These are phyloP conservation scores for Erysimum pusillum DNA, from an alignment of 441 rosid species.

Conservation along the genomic window DNA sequence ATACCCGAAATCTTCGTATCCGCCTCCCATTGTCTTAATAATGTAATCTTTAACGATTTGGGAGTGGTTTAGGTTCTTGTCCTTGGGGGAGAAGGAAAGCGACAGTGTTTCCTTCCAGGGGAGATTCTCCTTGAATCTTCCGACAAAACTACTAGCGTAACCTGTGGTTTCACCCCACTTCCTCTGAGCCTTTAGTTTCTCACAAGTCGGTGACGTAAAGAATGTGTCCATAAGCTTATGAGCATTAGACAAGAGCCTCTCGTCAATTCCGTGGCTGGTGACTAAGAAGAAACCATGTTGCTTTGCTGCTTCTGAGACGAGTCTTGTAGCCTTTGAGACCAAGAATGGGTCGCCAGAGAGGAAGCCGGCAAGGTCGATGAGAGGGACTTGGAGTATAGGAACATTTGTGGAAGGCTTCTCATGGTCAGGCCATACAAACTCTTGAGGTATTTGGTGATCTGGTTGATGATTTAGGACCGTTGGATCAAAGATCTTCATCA, in stretches of 20 bases:
- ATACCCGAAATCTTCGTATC: too few relatives aligned
- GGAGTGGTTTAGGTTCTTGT: not conserved
- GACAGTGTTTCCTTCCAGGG: constrained; percentile 50
- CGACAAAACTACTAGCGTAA: constrained; percentile 59
- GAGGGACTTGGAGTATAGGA: constrained; percentile 51
- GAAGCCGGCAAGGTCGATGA: constrained; percentile 50
- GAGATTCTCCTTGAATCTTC: constrained; percentile 43
- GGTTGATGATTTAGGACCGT: constrained; percentile 36
- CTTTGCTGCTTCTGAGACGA: constrained; percentile 52
- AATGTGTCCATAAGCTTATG: constrained; percentile 48
- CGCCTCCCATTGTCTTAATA: constrained; percentile 44
- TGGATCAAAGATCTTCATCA: constrained; percentile 44
- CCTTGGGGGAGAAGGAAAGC: constrained; percentile 41
- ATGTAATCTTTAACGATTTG: constrained; percentile 49
- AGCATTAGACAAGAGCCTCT: constrained; percentile 40
- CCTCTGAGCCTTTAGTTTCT: constrained; percentile 58
- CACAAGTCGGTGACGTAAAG: constrained; percentile 43
- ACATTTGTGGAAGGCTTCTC: constrained; percentile 50
- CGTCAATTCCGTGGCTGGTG: constrained; percentile 55
- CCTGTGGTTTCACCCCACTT: constrained; percentile 50
- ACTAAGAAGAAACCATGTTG: constrained; percentile 58
- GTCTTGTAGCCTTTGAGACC: constrained; percentile 41
- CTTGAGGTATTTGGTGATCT: constrained; percentile 44
- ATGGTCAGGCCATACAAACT: constrained; percentile 62
- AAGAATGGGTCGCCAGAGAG: constrained; percentile 46